Evolutionary conservation across 2,329 filamentous ascomycete species (phyloP), one percentile per base, ranked within the genome.

Genomic region (Coleophoma cylindrospora): DNA sequence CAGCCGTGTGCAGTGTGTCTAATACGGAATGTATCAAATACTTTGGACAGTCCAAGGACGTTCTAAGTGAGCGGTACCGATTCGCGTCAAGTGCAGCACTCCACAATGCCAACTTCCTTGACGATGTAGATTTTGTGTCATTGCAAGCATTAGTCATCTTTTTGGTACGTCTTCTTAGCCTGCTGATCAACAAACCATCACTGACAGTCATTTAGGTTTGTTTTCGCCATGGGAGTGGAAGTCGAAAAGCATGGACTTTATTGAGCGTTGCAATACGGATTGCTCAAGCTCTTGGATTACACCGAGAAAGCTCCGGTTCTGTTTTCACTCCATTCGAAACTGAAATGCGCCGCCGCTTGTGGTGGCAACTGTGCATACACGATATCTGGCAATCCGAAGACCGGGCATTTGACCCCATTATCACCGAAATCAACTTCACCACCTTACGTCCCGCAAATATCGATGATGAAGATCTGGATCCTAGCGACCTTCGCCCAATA

Each of bases 381-480:
- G 81, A 85, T 55, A 69, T 76, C 22, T 74, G 75, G 13, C 72
- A 72, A 2, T 72, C 76, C 9, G 76, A 81, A 57, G 74, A 79
- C 47, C 71, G 76, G 9, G 78, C 77, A 14, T 69, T 72, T 1
- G 71, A 65, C 15, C 65, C 71, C 8, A 65, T 70, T 21, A 65
- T 76, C 11, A 61, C 67, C 15, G 56, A 60, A 4, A 60, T 65
- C 9, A 64, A 61, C 17, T 75, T 70, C 50, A 71, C 76, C 58
- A 76, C 75, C 1, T 62, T 61, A 2, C 61, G 72, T 7, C 76
- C 77, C 1, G 67, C 71, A n/a, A 78, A 79, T 48, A 60, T 81
- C 40, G 71, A 80, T 62, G 79, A 81, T 57, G 66, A 61, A 2
- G 73, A 74, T 50, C 73, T 77, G 48, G 66, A 67, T 1, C 71